Base-by-base conservation (phyloP, 2,329 filamentous ascomycete genomes). In the Pseudocercospora fuligena region DNA sequence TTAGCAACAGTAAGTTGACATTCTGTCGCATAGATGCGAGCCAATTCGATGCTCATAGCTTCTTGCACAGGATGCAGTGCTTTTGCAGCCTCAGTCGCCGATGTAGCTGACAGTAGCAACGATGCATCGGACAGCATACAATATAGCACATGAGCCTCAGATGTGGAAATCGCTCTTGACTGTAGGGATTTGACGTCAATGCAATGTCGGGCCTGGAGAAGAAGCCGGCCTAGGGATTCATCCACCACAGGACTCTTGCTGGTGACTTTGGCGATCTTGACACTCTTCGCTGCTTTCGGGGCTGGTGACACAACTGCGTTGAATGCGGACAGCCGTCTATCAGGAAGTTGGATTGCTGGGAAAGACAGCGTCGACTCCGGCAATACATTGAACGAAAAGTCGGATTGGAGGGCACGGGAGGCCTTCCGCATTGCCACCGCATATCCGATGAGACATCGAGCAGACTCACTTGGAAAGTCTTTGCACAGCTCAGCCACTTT, bases 311-410 rank as follows among this genome's bases (percentile, higher is more conserved):
- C 19, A 27, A 47, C 31, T 19, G 43, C 25, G n/a, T 19, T 14
- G 36, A 54, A 21, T 4, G 49, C n/a, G 12, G 63, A 61, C 21
- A 47, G 58, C 46, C 43, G 65, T 56, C 53, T 12, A 5, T 63
- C 54, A 6, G 53, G 4, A 12, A 33, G 14, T 14, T 65, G 69
- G 3, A 94, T 83, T 0, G 92, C 89, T 1, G 94, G 93, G 66
- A 94, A 90, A 0, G 93, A 96, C 27, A 97, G 89, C 0, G 93
- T 97, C 0, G 95, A 97, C 74, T 99, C 95, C 54, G 94, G 92
- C 29, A 76, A 57, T 5, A 71, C 67, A 43, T 72, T 75, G 67
- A 73, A 76, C 1, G 85, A 80, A 12, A 89, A 83, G 40, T 86
- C 83, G 0, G 91, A 89, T 57, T 86, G 83, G 8, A 91, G 87